phyloP scores from a whole-genome alignment of 2,329 filamentous ascomycete species.

The Drechslerella stenobrocha region DNA sequence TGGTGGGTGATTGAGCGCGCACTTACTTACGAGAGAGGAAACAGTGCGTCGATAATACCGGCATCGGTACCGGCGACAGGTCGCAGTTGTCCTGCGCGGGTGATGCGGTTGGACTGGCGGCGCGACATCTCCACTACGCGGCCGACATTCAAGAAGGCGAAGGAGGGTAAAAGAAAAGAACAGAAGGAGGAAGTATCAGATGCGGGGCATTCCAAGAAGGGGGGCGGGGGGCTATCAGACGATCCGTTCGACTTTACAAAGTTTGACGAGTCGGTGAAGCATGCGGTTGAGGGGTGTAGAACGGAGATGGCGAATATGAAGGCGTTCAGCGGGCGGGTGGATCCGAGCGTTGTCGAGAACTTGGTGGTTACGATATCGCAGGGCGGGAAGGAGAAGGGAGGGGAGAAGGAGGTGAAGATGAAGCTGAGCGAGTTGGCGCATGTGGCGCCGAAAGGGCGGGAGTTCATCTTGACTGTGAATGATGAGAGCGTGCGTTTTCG shows the following conservation, averaged over 20 bases:
- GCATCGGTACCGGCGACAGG: too few species aligned
- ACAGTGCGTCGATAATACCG: too few species aligned
- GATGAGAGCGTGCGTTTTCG: slow-evolving; percentile 33
- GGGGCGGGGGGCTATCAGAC: too few species aligned
- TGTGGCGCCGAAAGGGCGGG: slow-evolving; percentile 39
- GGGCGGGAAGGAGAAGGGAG: slow-evolving; percentile 38
- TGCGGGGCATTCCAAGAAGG: too few species aligned
- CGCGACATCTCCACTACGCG: not conserved
- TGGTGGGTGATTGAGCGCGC: too few species aligned
- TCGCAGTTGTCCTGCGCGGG: too few species aligned
- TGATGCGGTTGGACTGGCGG: too few species aligned
- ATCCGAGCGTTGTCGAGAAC: slow-evolving; percentile 38
- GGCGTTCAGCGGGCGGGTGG: slow-evolving; percentile 37
- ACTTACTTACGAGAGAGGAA: too few species aligned
- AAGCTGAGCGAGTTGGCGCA: slow-evolving; percentile 36
- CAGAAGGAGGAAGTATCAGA: too few species aligned
- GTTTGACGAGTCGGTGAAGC: slow-evolving; percentile 44
- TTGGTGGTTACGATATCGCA: slow-evolving; percentile 31
- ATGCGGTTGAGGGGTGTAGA: slow-evolving; percentile 28
- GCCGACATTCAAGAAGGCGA: not conserved
- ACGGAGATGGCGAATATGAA: slow-evolving; percentile 30
- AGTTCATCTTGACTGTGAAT: slow-evolving; percentile 45
- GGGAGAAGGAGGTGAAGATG: slow-evolving; percentile 30
- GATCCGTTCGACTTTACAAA: slow-evolving; percentile 44
- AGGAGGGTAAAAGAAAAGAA: too few species aligned